A percentile compares a stretch with the other conserved stretches of the same genome.
These are phyloP conservation scores for Aureobasidium musti DNA, from an alignment of 2,329 filamentous ascomycete species.

Conservation along the genomic window DNA sequence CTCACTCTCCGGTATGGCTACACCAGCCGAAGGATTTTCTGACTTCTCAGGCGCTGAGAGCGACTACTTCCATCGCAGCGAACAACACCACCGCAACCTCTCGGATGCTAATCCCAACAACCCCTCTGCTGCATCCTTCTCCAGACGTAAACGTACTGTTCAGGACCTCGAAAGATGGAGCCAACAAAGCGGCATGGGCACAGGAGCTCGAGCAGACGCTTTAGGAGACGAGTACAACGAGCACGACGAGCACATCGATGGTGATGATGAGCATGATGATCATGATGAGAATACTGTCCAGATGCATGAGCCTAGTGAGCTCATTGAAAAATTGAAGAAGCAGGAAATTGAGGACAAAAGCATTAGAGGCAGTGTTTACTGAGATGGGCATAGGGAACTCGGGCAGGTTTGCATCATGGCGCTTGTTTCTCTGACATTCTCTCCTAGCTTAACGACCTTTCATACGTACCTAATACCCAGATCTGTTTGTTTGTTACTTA, in stretches of 20 bases:
- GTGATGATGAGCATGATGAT: conserved; percentile 30
- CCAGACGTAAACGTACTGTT: conserved; percentile 40
- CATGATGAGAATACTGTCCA: conserved; percentile 7
- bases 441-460: too few relatives aligned
- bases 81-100: conserved; percentile 18
- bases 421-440: background rate
- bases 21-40: conserved; percentile 46
- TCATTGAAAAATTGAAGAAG: conserved; percentile 30
- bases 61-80: conserved; percentile 31
- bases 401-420: background rate
- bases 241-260: conserved; percentile 34
- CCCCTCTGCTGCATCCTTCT: conserved; percentile 46
- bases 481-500: too few relatives aligned
- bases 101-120: conserved; percentile 25
- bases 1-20: conserved; percentile 39
- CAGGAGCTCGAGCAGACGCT: conserved; percentile 48
- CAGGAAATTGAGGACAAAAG: conserved; percentile 39
- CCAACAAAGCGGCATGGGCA: conserved; percentile 52
- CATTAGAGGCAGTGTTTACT: conserved; percentile 40
- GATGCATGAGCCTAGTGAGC: conserved; percentile 23
- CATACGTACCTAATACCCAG: too few relatives aligned
- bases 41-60: conserved; percentile 49
- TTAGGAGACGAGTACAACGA: conserved; percentile 48
- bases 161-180: conserved; percentile 47
- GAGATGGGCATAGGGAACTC: background rate